phyloP scores from a whole-genome alignment of 2,329 filamentous ascomycete genomes.

The Microdochium nivale region DNA sequence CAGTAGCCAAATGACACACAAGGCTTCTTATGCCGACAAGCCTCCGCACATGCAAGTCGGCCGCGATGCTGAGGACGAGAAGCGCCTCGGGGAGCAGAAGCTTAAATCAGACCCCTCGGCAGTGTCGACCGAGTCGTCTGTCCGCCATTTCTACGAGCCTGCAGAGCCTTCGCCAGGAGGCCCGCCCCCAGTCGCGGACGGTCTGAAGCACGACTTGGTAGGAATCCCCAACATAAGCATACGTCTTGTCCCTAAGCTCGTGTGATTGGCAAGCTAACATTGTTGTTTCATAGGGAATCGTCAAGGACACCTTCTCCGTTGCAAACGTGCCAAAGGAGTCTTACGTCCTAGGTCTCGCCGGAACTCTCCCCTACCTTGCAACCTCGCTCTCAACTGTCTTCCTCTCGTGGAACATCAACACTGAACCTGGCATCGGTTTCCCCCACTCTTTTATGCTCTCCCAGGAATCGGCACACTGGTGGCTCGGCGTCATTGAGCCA shows the following conservation, averaged over 20 bases:
- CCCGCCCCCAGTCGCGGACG: conserved; percentile 17
- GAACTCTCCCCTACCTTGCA: conserved; percentile 75
- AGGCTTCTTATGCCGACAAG: conserved; percentile 18
- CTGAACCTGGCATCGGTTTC: conserved; percentile 46
- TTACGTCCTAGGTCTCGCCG: conserved; percentile 61
- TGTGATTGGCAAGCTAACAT: no score
- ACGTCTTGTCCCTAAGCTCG: no score
- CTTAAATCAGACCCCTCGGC: conserved; percentile 50
- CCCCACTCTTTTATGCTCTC: conserved; percentile 59
- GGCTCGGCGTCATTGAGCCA: conserved; percentile 71
- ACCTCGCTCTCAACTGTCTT: conserved; percentile 79
- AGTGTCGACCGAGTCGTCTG: conserved; percentile 50
- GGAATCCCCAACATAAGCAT: conserved; percentile 9
- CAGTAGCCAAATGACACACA: conserved; percentile 8
- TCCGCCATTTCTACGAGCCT: conserved; percentile 39
- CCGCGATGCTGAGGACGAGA: conserved; percentile 49
- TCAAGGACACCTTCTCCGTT: conserved; percentile 63
- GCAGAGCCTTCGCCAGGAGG: conserved; percentile 6
- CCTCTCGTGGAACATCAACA: conserved; percentile 75
- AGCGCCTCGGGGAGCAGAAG: conserved; percentile 41
- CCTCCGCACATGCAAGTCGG: conserved; percentile 11
- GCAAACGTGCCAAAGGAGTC: conserved; percentile 58
- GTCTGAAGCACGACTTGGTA: conserved; percentile 47
- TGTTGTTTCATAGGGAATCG: conserved; percentile 37
- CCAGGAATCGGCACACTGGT: conserved; percentile 61